phyloP scores from a whole-genome alignment of 352 stramenopile genomes.

The Phytopythium cucurbitacearum region DNA sequence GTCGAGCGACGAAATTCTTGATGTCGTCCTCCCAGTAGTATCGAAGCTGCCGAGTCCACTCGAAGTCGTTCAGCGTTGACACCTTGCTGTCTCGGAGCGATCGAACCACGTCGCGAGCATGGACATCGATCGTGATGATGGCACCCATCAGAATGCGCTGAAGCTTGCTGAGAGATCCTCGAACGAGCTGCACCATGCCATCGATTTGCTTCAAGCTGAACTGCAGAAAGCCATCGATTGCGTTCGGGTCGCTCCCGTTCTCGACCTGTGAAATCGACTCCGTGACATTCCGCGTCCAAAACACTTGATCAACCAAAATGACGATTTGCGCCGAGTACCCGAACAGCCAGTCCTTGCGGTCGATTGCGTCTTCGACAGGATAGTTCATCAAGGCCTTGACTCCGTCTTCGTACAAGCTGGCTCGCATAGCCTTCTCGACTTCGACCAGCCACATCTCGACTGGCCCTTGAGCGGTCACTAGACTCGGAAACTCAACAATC shows the following conservation, averaged over 20 bases:
- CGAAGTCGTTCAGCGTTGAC: constrained; percentile 82
- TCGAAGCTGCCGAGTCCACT: constrained; percentile 88
- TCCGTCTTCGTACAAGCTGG: constrained; percentile 83
- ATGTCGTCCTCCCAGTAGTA: constrained; percentile 89
- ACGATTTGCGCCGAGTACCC: constrained; percentile 81
- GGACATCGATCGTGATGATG: constrained; percentile 90
- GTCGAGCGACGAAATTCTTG: constrained; percentile 79
- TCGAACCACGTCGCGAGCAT: constrained; percentile 87
- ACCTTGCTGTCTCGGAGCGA: constrained; percentile 79
- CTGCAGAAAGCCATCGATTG: constrained; percentile 81
- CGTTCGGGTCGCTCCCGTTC: constrained; percentile 47
- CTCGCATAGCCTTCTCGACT: constrained; percentile 86
- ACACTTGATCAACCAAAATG: constrained; percentile 91
- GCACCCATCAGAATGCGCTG: constrained; percentile 89
- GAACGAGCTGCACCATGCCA: constrained; percentile 89
- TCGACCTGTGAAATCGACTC: constrained; percentile 78
- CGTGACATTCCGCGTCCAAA: constrained; percentile 89
- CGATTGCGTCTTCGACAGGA: constrained; percentile 83
- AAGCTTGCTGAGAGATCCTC: constrained; percentile 77
- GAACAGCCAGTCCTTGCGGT: constrained; percentile 89
- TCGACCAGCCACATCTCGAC: constrained; percentile 87
- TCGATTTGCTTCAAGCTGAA: constrained; percentile 92
- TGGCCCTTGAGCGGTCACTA: constrained; percentile 76
- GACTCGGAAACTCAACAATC: constrained; percentile 68
- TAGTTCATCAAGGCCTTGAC: constrained; percentile 85